Conservation (phyloP, 352 stramenopile genomes). For the Lagenidium sp. region DNA sequence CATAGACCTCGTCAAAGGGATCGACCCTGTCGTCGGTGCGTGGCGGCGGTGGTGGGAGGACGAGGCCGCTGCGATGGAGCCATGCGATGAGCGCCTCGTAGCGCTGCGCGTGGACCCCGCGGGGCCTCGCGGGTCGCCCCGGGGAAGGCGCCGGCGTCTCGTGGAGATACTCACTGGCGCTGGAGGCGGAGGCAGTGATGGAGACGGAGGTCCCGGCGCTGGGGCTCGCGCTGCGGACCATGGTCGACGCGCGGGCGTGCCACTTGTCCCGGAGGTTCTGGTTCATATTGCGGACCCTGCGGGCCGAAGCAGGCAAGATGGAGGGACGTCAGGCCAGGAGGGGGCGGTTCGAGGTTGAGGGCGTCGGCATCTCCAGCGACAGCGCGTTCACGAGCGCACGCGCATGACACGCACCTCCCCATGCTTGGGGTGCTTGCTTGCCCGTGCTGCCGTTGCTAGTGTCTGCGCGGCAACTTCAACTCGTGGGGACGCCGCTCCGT, state of each 20-base stretch:
- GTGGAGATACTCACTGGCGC: too few species aligned
- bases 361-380: too few species aligned
- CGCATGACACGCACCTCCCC: slow-evolving; percentile 2
- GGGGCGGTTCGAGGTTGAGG: too few species aligned
- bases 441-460: too few species aligned
- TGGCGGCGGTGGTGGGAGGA: neutral
- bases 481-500: neutral
- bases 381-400: too few species aligned
- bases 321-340: too few species aligned
- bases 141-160: too few species aligned
- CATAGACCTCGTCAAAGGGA: slow-evolving; percentile 14
- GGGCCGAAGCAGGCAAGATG: too few species aligned
- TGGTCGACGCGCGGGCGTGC: slow-evolving; percentile 1
- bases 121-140: too few species aligned
- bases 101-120: slow-evolving; percentile 10
- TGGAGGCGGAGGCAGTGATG: too few species aligned
- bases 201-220: too few species aligned
- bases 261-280: slow-evolving; percentile 20
- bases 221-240: neutral
- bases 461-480: neutral
- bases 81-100: slow-evolving; percentile 9
- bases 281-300: slow-evolving; percentile 19
- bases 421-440: too few species aligned
- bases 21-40: neutral
- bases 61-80: slow-evolving; percentile 10